Conservation (phyloP, 768 basidiomycete genomes). For the Boletales sp. region DNA sequence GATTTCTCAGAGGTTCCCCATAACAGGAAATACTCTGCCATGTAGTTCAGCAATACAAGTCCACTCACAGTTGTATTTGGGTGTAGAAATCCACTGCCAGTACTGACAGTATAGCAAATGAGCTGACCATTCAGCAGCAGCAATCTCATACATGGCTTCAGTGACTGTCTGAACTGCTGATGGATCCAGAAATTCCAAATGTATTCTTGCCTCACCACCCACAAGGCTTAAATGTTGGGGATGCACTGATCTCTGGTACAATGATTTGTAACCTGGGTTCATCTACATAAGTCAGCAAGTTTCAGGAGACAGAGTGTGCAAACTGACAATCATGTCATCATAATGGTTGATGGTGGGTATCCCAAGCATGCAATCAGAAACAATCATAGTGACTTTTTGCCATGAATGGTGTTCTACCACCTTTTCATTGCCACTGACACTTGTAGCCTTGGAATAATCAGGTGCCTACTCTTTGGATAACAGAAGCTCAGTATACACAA, state of each 20-base stretch:
- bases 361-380: constrained; percentile 92
- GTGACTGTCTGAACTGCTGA: constrained; percentile 57
- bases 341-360: constrained; percentile 87
- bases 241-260: constrained; percentile 84
- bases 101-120: constrained; percentile 72
- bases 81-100: constrained; percentile 55
- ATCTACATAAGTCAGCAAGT: not conserved
- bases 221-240: constrained; percentile 89
- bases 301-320: not conserved
- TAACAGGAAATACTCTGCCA: constrained; percentile 75
- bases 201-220: constrained; percentile 93
- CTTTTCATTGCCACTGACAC: constrained; percentile 40
- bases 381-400: constrained; percentile 90
- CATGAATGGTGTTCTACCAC: constrained; percentile 90
- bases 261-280: constrained; percentile 70
- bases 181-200: constrained; percentile 86
- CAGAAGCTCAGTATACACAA: constrained; percentile 82
- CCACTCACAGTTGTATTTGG: constrained; percentile 64
- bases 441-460: constrained; percentile 56
- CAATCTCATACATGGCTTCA: constrained; percentile 77
- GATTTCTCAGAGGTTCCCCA: constrained; percentile 91
- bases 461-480: constrained; percentile 65
- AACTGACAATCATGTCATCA: constrained; percentile 86
- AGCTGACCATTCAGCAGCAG: constrained; percentile 93
- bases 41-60: constrained; percentile 39